Percentiles rank a stretch among this genome's conserved stretches.
phyloP scores from a whole-genome alignment of 805 yeast genomes.

The Ogataea saltuana region DNA sequence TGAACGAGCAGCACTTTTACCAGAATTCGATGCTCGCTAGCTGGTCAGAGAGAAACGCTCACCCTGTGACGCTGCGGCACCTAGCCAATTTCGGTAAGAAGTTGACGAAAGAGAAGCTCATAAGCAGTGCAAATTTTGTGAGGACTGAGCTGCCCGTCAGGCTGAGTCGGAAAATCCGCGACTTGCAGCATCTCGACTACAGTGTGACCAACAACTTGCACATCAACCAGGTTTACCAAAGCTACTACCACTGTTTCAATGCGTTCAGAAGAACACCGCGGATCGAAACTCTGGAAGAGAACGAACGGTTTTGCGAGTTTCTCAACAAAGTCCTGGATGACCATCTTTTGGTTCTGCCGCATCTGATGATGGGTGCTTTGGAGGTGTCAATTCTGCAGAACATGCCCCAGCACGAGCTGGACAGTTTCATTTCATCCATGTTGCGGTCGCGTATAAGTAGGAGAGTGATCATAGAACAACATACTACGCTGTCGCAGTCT shows the following conservation, averaged over 20 bases:
- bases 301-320: slow-evolving; percentile 66
- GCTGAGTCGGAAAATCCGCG: slow-evolving; percentile 75
- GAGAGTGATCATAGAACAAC: slow-evolving; percentile 90
- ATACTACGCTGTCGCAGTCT: slow-evolving; percentile 72
- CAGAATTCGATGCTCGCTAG: slow-evolving; percentile 69
- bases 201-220: slow-evolving; percentile 84
- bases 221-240: slow-evolving; percentile 79
- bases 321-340: slow-evolving; percentile 68
- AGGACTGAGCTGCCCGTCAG: slow-evolving; percentile 82
- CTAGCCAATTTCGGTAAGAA: slow-evolving; percentile 85
- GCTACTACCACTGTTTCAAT: slow-evolving; percentile 86
- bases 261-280: slow-evolving; percentile 72
- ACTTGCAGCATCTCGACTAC: slow-evolving; percentile 78
- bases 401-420: slow-evolving; percentile 64
- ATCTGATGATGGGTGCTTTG: slow-evolving; percentile 88
- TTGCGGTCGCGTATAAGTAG: slow-evolving; percentile 85
- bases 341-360: slow-evolving; percentile 81
- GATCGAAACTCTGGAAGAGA: slow-evolving; percentile 71
- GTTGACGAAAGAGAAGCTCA: slow-evolving; percentile 71
- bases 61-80: slow-evolving; percentile 88
- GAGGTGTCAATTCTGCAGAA: slow-evolving; percentile 66
- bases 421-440: slow-evolving; percentile 72
- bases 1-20: slow-evolving; percentile 73
- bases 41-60: slow-evolving; percentile 68
- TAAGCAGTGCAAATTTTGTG: slow-evolving; percentile 86